Evolutionary conservation across 78 protist genomes (phyloP), one percentile per base, ranked within the genome.

Genomic region (Dictyostelium intermedium): DNA sequence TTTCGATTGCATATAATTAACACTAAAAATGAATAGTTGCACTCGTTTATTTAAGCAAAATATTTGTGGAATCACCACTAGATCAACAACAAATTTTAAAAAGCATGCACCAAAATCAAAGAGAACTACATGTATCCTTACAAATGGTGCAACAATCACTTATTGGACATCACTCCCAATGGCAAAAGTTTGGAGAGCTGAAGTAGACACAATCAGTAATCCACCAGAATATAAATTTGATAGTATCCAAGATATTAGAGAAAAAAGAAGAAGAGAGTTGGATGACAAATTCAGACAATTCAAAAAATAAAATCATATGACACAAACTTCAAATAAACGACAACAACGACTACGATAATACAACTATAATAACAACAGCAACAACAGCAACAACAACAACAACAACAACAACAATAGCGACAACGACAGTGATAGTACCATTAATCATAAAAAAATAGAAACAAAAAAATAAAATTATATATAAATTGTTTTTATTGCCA

Each of bases 61-160:
- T 32, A 74, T 32, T 74, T 35, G 41, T 37, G n/a, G 37, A 18
- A 74, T 27, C 5, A 37, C n/a, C 35, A 25, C 37, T 23, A 35
- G 60, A 80, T 43, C 34, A 9, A 50, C 23, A 9, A 25, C 85
- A 1, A 80, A 85, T 23, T 32, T 56, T 20, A 86, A 41, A 37
- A 74, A 86, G 6, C 78, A 86, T 61, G 0, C 32, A 56, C 92
- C 92, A 61, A 76, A 39, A 50, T 5, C 69, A 13, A 86, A 30
- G 30, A 78, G 14, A 41, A 86, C 92, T 18, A 32, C 13, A 13
- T 47, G 60, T 61, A 86, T 86, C 39, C 47, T 69, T 5, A 53
- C 92, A 53, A 86, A 86, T 77, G 92, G 92, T 77, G 92, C 92
- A 20, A 86, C 92, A 4, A 37, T 86, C 14, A 13, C 25, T 9